phyloP scores from a whole-genome alignment of 2,329 filamentous ascomycete genomes.

The Blastomyces parvus region DNA sequence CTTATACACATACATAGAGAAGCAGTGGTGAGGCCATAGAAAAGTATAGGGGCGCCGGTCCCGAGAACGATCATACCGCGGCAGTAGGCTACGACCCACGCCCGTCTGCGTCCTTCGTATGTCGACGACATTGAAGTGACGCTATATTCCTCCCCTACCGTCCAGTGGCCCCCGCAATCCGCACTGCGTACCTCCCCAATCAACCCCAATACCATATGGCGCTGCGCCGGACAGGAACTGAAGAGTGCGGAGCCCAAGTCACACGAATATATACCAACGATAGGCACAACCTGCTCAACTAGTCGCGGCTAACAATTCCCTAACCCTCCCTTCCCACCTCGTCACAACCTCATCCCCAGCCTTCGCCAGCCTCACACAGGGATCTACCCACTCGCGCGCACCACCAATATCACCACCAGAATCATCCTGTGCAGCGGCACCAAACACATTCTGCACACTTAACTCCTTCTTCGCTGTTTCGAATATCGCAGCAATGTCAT shows the following conservation, averaged over 20 bases:
- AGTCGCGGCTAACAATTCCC: conserved; percentile 44
- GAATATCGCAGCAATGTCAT: conserved; percentile 24
- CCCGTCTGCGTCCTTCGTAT: not conserved
- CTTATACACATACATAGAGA: not conserved
- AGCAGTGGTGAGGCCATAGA: not conserved
- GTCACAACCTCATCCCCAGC: conserved; percentile 14
- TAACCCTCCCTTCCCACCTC: conserved; percentile 20
- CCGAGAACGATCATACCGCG: not conserved
- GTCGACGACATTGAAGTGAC: not conserved
- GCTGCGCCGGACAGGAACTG: not conserved
- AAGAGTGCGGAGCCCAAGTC: not conserved
- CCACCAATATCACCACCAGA: not conserved
- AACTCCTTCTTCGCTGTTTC: conserved; percentile 15
- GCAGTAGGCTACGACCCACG: not conserved
- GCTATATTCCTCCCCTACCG: not conserved
- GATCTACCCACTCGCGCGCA: conserved; percentile 2
- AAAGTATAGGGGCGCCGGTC: not conserved
- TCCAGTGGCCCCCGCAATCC: not conserved
- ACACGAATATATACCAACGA: not conserved
- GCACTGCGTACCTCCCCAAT: not conserved
- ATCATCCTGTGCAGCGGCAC: conserved; percentile 1
- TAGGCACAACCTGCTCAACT: not conserved
- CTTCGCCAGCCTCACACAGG: conserved; percentile 10
- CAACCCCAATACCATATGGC: not conserved
- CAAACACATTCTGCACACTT: conserved; percentile 14